Evolutionary conservation across 768 basidiomycete genomes (phyloP).

Genomic region (Amanita subjunquillea): DNA sequence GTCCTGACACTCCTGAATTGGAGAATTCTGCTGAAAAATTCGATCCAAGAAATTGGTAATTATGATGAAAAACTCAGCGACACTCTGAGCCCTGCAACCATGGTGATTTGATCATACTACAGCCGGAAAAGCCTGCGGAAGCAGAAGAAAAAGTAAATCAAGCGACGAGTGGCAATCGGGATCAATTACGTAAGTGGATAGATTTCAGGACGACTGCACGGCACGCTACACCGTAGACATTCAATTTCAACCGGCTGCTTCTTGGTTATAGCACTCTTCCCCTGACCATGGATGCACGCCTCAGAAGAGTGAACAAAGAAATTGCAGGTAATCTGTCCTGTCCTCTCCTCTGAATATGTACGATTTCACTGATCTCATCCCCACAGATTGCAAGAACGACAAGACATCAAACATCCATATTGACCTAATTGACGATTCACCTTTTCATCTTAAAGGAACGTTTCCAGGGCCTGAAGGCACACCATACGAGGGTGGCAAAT

Average conservation of each 20-base stretch:
- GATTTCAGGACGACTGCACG: background rate
- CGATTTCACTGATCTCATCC: constrained; percentile 6
- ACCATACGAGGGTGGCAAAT: constrained; percentile 87
- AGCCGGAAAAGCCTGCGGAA: too few species aligned
- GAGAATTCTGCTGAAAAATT: too few species aligned
- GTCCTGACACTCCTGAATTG: too few species aligned
- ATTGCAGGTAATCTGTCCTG: constrained; percentile 49
- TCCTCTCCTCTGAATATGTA: constrained; percentile 1
- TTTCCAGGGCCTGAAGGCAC: constrained; percentile 91
- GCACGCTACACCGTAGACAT: background rate
- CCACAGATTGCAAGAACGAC: constrained; percentile 88
- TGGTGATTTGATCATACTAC: too few species aligned
- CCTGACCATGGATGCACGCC: constrained; percentile 68
- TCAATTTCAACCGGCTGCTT: background rate
- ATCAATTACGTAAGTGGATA: background rate
- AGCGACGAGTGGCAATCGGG: too few species aligned
- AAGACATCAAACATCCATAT: constrained; percentile 80
- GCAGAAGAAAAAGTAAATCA: too few species aligned
- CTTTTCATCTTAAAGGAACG: constrained; percentile 85
- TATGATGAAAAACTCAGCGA: too few species aligned
- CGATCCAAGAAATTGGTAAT: too few species aligned
- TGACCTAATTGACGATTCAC: constrained; percentile 80
- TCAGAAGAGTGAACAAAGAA: constrained; percentile 90
- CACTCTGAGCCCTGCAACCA: background rate
- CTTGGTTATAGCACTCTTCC: background rate